These are phyloP conservation scores for Blastobotrys aristatus DNA, from an alignment of 1,139 yeast species.

Conservation along the genomic window DNA sequence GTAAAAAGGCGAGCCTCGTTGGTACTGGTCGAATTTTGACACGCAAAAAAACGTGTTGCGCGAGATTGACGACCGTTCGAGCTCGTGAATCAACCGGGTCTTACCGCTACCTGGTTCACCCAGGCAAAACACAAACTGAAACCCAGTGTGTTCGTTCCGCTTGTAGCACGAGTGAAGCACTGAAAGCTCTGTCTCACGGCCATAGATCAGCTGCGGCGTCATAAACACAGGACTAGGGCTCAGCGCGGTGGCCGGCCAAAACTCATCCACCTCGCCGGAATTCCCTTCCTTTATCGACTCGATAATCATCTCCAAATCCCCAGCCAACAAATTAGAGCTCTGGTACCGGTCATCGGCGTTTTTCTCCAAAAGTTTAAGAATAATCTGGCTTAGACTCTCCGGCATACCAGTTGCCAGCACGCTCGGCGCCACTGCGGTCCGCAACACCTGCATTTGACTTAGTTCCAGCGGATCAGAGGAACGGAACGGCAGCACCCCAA, in stretches of 20 bases:
- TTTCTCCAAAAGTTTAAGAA: constrained; percentile 45
- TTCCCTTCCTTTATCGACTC: constrained; percentile 20
- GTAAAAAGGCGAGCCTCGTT: constrained; percentile 35
- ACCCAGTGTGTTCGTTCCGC: constrained; percentile 24
- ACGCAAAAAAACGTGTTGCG: constrained; percentile 40
- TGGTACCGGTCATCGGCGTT: constrained; percentile 42
- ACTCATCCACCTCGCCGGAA: constrained; percentile 22
- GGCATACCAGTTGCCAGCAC: constrained; percentile 40
- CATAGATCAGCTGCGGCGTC: constrained; percentile 37
- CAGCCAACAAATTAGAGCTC: constrained; percentile 38
- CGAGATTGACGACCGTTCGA: constrained; percentile 39
- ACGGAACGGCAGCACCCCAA: constrained; percentile 45
- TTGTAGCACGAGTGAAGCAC: constrained; percentile 33
- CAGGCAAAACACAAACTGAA: constrained; percentile 37
- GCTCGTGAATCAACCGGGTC: constrained; percentile 42
- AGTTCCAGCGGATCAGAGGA: constrained; percentile 42
- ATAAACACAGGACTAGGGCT: constrained; percentile 28
- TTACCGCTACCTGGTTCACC: constrained; percentile 52
- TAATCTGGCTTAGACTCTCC: constrained; percentile 38
- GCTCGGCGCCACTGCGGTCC: constrained; percentile 42
- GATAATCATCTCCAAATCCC: constrained; percentile 36
- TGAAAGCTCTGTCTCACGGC: constrained; percentile 37
- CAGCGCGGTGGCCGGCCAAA: constrained; percentile 22
- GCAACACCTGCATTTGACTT: constrained; percentile 42
- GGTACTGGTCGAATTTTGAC: constrained; percentile 41